These are phyloP conservation scores for Aphanomyces euteiches DNA, from an alignment of 352 stramenopile genomes.

Conservation along the genomic window DNA sequence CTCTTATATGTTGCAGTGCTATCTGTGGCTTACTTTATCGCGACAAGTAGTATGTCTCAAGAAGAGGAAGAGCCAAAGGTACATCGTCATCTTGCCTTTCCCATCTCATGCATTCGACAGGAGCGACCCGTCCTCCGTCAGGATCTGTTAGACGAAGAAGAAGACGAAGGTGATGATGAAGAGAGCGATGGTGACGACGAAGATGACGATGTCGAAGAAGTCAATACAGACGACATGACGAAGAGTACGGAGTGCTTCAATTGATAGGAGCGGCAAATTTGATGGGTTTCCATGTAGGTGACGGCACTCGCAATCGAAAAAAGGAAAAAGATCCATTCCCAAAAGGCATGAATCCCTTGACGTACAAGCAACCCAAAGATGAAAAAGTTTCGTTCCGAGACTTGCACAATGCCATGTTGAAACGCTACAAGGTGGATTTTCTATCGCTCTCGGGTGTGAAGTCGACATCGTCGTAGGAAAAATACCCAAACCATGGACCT, in stretches of 20 bases:
- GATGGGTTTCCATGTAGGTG: not conserved
- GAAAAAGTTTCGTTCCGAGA: conserved; percentile 26
- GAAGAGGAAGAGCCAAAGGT: conserved; percentile 20
- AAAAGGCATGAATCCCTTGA: conserved; percentile 19
- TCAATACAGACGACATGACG: conserved; percentile 23
- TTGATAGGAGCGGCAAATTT: not conserved
- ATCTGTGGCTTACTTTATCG: conserved; percentile 6
- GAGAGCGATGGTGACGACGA: not conserved
- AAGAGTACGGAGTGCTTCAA: not conserved
- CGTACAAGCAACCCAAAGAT: conserved; percentile 12
- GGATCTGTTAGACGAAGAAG: conserved; percentile 7
- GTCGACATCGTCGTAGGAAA: not conserved
- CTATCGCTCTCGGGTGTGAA: not conserved
- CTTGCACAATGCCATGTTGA: conserved; percentile 24
- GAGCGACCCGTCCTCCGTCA: conserved; percentile 12
- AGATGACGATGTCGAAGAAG: conserved; percentile 12
- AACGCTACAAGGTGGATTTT: conserved; percentile 23
- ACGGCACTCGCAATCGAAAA: conserved; percentile 15
- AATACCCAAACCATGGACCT: conserved; percentile 21
- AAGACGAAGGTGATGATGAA: conserved; percentile 5
- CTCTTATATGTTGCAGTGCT: conserved; percentile 5
- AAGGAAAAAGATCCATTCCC: conserved; percentile 13
- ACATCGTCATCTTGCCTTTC: not conserved
- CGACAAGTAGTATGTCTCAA: not conserved
- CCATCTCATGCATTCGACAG: not conserved